phyloP scores from a whole-genome alignment of 2,329 filamentous ascomycete genomes.

The Hyphodiscus sp. region DNA sequence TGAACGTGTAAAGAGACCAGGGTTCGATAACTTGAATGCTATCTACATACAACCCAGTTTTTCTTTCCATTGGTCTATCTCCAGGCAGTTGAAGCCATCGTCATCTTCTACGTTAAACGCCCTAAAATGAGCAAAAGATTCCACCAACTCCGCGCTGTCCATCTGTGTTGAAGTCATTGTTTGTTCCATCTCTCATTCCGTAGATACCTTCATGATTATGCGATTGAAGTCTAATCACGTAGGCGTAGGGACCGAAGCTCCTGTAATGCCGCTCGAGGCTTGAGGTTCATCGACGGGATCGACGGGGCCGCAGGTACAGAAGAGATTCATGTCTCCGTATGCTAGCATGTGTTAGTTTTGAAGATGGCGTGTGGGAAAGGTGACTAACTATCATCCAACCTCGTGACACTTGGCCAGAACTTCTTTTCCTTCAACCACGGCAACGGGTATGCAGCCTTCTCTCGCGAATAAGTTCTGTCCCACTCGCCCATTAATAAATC shows the following conservation, averaged over 20 bases:
- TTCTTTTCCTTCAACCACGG: constrained; percentile 87
- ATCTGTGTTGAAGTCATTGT: background rate
- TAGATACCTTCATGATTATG: background rate
- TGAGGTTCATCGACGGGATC: constrained; percentile 37
- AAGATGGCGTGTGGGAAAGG: constrained; percentile 11
- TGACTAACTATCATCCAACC: constrained; percentile 77
- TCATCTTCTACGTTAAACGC: background rate
- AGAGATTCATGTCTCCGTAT: constrained; percentile 86
- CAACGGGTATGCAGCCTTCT: constrained; percentile 82
- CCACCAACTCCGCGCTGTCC: background rate
- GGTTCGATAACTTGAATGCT: too few relatives aligned
- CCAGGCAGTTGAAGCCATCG: background rate
- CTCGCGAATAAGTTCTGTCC: constrained; percentile 73
- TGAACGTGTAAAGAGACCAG: too few relatives aligned
- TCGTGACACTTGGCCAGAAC: constrained; percentile 87
- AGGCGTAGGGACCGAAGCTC: constrained; percentile 18
- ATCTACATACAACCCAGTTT: background rate
- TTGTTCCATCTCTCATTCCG: background rate
- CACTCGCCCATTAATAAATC: constrained; percentile 74
- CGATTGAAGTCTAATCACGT: constrained; percentile 12
- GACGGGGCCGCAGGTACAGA: constrained; percentile 89
- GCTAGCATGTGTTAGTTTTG: constrained; percentile 41
- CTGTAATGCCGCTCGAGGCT: constrained; percentile 17
- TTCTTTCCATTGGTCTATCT: background rate
- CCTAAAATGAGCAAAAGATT: background rate